phyloP scores from a whole-genome alignment of 2,329 filamentous ascomycete species.

The Blastomyces gilchristii region DNA sequence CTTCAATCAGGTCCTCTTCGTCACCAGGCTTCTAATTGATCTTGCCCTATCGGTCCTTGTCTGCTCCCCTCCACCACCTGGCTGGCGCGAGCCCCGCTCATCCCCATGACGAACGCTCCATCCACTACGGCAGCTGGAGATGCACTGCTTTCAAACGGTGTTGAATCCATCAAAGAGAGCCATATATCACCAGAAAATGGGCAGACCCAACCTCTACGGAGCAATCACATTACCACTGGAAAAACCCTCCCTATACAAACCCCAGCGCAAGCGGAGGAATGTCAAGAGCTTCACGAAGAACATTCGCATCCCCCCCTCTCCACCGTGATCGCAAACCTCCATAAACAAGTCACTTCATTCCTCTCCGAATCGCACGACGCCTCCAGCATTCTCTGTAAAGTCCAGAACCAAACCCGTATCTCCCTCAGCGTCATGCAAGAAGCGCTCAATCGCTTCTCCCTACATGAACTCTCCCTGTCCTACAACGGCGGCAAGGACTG shows the following conservation, averaged over 20 bases:
- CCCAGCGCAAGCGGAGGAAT: neutral
- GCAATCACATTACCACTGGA: neutral
- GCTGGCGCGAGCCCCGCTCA: neutral
- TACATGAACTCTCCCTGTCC: constrained; percentile 71
- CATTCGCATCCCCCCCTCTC: constrained; percentile 29
- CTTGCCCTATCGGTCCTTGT: neutral
- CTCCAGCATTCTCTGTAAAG: constrained; percentile 45
- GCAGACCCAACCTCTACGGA: neutral
- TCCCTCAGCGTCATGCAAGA: constrained; percentile 65
- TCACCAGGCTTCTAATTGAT: neutral
- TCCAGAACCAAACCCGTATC: constrained; percentile 64
- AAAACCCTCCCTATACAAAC: neutral
- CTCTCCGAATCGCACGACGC: constrained; percentile 50
- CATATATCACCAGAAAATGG: neutral
- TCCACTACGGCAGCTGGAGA: neutral
- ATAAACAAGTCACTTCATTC: constrained; percentile 53
- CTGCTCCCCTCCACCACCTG: neutral
- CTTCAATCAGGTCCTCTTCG: neutral
- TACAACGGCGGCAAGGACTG: constrained; percentile 99
- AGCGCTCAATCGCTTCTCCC: constrained; percentile 65
- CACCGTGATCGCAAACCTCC: constrained; percentile 56
- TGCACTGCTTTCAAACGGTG: neutral
- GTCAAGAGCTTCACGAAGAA: constrained; percentile 1
- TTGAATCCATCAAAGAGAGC: neutral
- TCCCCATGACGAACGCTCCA: neutral